These are phyloP conservation scores for Scenedesmus sp. DNA, from an alignment of 163 green algal genomes.

Conservation along the genomic window DNA sequence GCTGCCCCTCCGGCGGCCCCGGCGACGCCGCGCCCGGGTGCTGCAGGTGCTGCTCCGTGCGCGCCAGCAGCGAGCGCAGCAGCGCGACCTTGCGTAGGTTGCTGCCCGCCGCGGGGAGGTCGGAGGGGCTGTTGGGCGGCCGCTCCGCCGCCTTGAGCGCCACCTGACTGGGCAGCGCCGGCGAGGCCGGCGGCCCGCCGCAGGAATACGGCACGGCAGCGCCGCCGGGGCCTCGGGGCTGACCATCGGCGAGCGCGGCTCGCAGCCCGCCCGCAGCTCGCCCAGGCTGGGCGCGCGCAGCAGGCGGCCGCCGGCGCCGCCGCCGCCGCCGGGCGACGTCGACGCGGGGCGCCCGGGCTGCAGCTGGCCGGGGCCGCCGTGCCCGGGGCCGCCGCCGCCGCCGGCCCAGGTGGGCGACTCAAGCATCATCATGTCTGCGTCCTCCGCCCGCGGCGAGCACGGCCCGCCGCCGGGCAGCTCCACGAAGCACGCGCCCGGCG, in stretches of 20 bases:
- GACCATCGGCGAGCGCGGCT: background rate
- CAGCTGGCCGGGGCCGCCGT: too few relatives aligned
- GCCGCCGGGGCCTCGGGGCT: too few relatives aligned
- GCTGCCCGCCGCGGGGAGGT: constrained; percentile 12
- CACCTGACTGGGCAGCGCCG: constrained; percentile 4
- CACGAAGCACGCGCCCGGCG: background rate
- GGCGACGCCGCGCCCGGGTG: too few relatives aligned
- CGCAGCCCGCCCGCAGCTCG: too few relatives aligned
- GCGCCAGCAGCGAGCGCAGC: constrained; percentile 26
- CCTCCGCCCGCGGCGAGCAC: background rate
- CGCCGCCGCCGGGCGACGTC: too few relatives aligned
- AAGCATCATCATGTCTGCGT: constrained; percentile 24
- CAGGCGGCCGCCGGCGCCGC: too few relatives aligned
- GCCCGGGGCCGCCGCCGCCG: constrained; percentile 15
- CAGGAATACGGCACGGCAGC: background rate
- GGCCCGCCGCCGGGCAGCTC: constrained; percentile 4
- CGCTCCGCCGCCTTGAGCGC: constrained; percentile 7
- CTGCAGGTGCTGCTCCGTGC: constrained; percentile 33
- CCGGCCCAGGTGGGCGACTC: constrained; percentile 5
- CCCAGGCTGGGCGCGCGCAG: too few relatives aligned
- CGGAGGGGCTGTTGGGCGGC: constrained; percentile 17
- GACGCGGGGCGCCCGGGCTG: too few relatives aligned
- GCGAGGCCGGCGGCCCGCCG: background rate
- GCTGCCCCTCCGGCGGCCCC: constrained; percentile 2
- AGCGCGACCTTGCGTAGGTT: constrained; percentile 41